phyloP scores from a whole-genome alignment of 805 yeast genomes.

The Yamadazyma sp. region DNA sequence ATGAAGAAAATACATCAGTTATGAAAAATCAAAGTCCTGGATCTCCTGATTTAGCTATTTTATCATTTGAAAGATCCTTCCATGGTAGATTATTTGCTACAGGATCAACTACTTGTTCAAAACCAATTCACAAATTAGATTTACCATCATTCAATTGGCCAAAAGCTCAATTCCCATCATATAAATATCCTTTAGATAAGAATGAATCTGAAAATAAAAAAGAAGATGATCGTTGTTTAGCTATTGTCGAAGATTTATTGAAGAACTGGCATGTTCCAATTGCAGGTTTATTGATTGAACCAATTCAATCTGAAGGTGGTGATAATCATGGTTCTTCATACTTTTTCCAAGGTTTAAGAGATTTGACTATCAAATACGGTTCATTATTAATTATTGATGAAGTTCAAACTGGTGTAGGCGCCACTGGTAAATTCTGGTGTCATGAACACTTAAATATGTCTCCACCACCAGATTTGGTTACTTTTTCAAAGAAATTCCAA shows the following conservation, averaged over 20 bases:
- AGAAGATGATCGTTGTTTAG: slow-evolving; percentile 82
- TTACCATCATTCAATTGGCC: slow-evolving; percentile 97
- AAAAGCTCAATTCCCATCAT: slow-evolving; percentile 85
- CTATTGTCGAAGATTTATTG: slow-evolving; percentile 69
- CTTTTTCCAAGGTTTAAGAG: slow-evolving; percentile 82
- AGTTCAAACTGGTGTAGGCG: slow-evolving; percentile 89
- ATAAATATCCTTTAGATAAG: slow-evolving; percentile 79
- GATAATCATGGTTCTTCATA: slow-evolving; percentile 78
- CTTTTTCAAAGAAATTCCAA: slow-evolving; percentile 87
- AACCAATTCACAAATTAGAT: slow-evolving; percentile 91
- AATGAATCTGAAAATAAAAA: slow-evolving; percentile 58
- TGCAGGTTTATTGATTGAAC: slow-evolving; percentile 88
- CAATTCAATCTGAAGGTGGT: slow-evolving; percentile 90
- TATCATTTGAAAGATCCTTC: slow-evolving; percentile 86
- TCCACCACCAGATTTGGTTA: slow-evolving; percentile 78
- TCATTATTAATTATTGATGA: slow-evolving; percentile 78
- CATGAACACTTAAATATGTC: slow-evolving; percentile 79
- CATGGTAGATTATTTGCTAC: slow-evolving; percentile 95
- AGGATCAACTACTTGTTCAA: slow-evolving; percentile 87
- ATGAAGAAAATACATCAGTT: slow-evolving; percentile 65
- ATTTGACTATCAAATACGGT: slow-evolving; percentile 65
- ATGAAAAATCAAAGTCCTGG: slow-evolving; percentile 89
- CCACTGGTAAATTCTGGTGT: slow-evolving; percentile 84
- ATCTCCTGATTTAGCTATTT: slow-evolving; percentile 77
- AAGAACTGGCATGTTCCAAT: slow-evolving; percentile 69